These are phyloP conservation scores for Fusarium sp. DNA, from an alignment of 2,329 filamentous ascomycete genomes.

Conservation along the genomic window DNA sequence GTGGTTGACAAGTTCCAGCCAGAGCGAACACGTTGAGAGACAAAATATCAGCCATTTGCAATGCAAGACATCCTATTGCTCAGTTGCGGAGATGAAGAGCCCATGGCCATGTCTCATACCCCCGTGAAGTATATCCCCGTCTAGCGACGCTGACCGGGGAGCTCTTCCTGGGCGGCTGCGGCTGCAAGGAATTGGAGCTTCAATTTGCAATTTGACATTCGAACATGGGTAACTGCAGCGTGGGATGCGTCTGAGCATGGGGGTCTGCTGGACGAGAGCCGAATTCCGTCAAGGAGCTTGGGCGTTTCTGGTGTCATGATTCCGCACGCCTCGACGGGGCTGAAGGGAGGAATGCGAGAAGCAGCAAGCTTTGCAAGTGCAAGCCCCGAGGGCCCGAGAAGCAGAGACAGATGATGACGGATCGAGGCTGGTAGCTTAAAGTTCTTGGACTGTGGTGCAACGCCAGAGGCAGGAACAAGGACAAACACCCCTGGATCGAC, in stretches of 20 bases:
- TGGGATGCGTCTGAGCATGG: slow-evolving; percentile 24
- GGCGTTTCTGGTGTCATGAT: neutral
- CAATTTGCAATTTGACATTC: slow-evolving; percentile 17
- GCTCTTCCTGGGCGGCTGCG: slow-evolving; percentile 2
- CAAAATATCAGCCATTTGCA: slow-evolving; percentile 32
- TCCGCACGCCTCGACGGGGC: neutral
- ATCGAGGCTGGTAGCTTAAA: slow-evolving; percentile 2
- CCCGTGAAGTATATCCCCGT: slow-evolving; percentile 9
- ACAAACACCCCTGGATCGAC: slow-evolving; percentile 10
- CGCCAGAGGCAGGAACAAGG: slow-evolving; percentile 11
- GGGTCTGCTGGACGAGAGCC: neutral
- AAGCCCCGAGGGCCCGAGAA: neutral
- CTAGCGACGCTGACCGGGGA: slow-evolving; percentile 18
- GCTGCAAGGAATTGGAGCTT: slow-evolving; percentile 21
- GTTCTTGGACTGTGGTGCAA: slow-evolving; percentile 10
- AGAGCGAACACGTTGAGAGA: neutral
- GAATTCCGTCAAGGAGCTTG: slow-evolving; percentile 1
- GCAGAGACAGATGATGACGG: slow-evolving; percentile 1
- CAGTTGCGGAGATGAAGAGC: slow-evolving; percentile 16
- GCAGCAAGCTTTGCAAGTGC: slow-evolving; percentile 8
- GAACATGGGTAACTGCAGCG: slow-evolving; percentile 27
- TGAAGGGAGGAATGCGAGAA: slow-evolving; percentile 3
- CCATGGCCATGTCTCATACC: slow-evolving; percentile 32
- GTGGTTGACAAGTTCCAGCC: neutral
- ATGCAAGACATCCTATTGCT: slow-evolving; percentile 35